Evolutionary conservation across 306 rosid genomes (phyloP), one percentile per base, ranked within the genome.

Genomic region (Boehmeria nivea): DNA sequence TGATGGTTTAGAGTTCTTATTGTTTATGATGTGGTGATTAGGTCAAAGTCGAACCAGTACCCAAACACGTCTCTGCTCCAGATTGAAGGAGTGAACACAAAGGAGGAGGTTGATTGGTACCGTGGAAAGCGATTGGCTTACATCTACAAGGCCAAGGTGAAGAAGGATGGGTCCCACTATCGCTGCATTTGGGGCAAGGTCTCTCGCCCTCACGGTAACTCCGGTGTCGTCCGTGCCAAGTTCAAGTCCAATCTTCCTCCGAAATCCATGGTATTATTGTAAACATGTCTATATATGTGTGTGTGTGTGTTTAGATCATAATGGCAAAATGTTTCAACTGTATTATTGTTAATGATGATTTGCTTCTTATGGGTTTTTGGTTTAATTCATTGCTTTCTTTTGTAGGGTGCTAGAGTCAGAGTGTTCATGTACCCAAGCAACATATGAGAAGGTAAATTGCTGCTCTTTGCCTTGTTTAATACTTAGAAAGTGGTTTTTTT

Each of bases 151-250:
- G 97, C 94, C 47, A 90, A 84, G 73, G 90, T 84, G 68, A 90
- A 90, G 95, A 82, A 72, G 59, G 71, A 84, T 19, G 94, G 94
- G 15, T 65, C 66, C 42, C 98, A 90, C 54, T 90, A 87, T 60
- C 91, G 98, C 47, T 87, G 98, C 80, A 76, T 87, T 26, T 90
- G 94, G 94, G 98, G 98, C 3, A 90, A 87, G 83, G 94, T 87
- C 8, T 26, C 72, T 4, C 77, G 95, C 79, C 87, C 98, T 8
- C 98, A 87, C 0, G 98, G 98, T 23, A 91, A 91, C 81, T 86
- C 85, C 15, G 98, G 98, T 7, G 45, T 91, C 27, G 93, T 91
- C 42, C 86, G 95, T 21, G 87, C 98, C 2, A 91, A 87, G 72
- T 91, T 91, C 87, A 91, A 68, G 60, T 87, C 98, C 24, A 87